Conservation (phyloP, 2,329 filamentous ascomycete genomes). For the Calonectria pseudoreteaudii region DNA sequence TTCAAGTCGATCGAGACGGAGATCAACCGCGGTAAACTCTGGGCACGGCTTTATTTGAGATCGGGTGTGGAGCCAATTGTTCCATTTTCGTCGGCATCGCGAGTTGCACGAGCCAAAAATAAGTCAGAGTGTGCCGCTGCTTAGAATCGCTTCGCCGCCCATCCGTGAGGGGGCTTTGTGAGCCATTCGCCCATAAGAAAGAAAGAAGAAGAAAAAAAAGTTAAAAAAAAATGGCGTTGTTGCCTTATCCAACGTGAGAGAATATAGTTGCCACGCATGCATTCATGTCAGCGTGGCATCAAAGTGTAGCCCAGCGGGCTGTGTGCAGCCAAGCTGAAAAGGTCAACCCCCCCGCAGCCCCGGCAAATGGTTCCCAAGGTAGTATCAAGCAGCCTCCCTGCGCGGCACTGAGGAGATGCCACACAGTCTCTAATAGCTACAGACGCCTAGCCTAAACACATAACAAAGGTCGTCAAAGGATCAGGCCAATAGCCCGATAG, state of each 20-base stretch:
- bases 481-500: too few relatives aligned
- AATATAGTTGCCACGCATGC: not conserved
- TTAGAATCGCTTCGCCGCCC: not conserved
- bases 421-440: too few relatives aligned
- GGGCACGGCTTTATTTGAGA: not conserved
- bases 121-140: not conserved
- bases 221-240: not conserved
- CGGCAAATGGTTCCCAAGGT: not conserved
- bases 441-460: too few relatives aligned
- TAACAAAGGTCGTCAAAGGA: too few relatives aligned
- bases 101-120: not conserved
- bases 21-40: not conserved
- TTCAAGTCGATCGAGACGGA: not conserved
- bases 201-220: not conserved
- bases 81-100: not conserved
- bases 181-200: not conserved
- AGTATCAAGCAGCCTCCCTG: not conserved
- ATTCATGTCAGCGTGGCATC: not conserved
- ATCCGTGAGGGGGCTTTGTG: not conserved
- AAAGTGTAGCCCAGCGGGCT: not conserved
- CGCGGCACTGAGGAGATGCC: not conserved
- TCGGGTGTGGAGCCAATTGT: not conserved
- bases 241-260: not conserved
- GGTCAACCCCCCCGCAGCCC: too few relatives aligned
- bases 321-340: not conserved